phyloP scores from a whole-genome alignment of 352 stramenopile genomes.

The Pythium myriotylum region DNA sequence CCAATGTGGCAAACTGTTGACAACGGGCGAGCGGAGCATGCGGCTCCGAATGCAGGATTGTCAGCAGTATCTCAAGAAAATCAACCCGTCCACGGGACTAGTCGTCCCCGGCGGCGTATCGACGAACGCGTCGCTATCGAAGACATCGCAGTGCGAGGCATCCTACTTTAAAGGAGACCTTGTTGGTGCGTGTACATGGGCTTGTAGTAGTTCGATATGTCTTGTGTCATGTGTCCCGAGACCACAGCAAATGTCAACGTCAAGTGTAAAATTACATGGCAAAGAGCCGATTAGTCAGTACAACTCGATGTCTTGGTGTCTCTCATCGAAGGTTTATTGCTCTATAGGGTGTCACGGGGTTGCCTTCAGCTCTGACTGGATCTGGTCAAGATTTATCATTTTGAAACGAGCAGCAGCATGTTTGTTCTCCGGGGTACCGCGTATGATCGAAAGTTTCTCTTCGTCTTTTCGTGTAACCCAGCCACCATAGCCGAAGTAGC shows the following conservation, averaged over 20 bases:
- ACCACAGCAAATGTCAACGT: neutral
- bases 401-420: conserved; percentile 51
- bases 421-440: conserved; percentile 72
- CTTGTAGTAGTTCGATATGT: neutral
- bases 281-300: too few species aligned
- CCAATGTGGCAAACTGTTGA: neutral
- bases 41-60: neutral
- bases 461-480: conserved; percentile 47
- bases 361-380: conserved; percentile 15
- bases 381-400: conserved; percentile 59
- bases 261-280: too few species aligned
- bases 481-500: conserved; percentile 72
- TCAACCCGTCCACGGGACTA: neutral
- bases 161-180: conserved; percentile 5
- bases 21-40: neutral
- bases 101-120: conserved; percentile 9
- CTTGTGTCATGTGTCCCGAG: neutral
- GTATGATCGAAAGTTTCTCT: conserved; percentile 49
- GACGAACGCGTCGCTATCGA: conserved; percentile 22
- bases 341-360: conserved; percentile 7
- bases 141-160: conserved; percentile 16
- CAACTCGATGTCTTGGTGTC: too few species aligned
- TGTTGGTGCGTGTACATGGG: neutral
- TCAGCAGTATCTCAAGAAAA: conserved; percentile 1
- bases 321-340: too few species aligned